A percentile compares a stretch with the other conserved stretches of the same genome.
These are phyloP conservation scores for Brasilioporus rufonigricans DNA, from an alignment of 768 basidiomycete species.

Conservation along the genomic window DNA sequence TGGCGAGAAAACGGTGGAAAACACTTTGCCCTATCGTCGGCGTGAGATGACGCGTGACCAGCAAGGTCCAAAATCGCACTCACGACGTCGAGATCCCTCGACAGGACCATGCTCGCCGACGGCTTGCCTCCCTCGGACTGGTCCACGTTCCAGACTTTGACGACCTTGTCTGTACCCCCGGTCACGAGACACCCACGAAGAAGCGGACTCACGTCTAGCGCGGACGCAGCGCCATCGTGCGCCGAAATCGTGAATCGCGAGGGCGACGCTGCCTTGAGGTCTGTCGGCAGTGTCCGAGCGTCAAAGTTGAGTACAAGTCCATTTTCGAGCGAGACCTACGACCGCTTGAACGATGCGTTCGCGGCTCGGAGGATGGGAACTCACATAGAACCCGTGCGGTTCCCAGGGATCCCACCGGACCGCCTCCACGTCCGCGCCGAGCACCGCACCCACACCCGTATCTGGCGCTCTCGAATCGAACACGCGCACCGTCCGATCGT, in stretches of 20 bases:
- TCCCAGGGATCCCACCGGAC: conserved; percentile 97
- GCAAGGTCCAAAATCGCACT: conserved; percentile 25
- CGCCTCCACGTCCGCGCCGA: conserved; percentile 93
- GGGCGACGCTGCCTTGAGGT: conserved; percentile 60
- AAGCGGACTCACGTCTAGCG: conserved; percentile 88
- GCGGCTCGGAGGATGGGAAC: conserved; percentile 25
- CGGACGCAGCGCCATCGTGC: conserved; percentile 87
- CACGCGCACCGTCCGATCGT: conserved; percentile 91
- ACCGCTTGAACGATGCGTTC: background rate
- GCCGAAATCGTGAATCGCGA: conserved; percentile 88
- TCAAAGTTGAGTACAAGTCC: conserved; percentile 93
- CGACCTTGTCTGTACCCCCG: conserved; percentile 91
- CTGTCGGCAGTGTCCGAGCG: conserved; percentile 74
- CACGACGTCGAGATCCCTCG: conserved; percentile 89
- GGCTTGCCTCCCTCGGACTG: conserved; percentile 59
- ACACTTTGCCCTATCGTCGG: conserved; percentile 83
- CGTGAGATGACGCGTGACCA: conserved; percentile 1
- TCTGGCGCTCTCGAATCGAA: conserved; percentile 89
- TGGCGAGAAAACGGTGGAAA: conserved; percentile 87
- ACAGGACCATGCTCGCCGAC: conserved; percentile 79
- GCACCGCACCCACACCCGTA: conserved; percentile 75
- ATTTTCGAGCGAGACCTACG: conserved; percentile 90
- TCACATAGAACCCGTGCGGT: conserved; percentile 78
- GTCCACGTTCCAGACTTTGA: conserved; percentile 95
- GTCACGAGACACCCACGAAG: conserved; percentile 90